These are phyloP conservation scores for barley (Hordeum vulgare) DNA, from an alignment of 176 grass and related monocot species.

Conservation along the genomic window MorexV3_pseudomolecules_assembly NC_058523.1:394053335-394053834, in stretches of 20 bases:
- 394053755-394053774: constrained; percentile 27
- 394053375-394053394: too few relatives aligned
- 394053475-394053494: constrained; percentile 89
- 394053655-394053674: constrained; percentile 3
- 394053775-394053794: constrained; percentile 28
- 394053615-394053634: neutral
- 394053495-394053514: constrained; percentile 95
- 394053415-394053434: constrained; percentile 86
- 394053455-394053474: constrained; percentile 64
- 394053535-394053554: constrained; percentile 80
- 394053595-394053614: neutral
- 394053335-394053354: neutral
- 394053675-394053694: constrained; percentile 13
- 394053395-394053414: constrained; percentile 22
- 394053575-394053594: neutral
- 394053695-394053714: constrained; percentile 5
- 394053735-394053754: constrained; percentile 57
- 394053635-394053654: neutral
- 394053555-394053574: neutral
- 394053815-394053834: too few relatives aligned
- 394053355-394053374: too few relatives aligned
- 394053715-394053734: constrained; percentile 14
- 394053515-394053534: constrained; percentile 94
- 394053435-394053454: constrained; percentile 91
- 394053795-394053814: constrained; percentile 18